Evolutionary conservation across 2,329 filamentous ascomycete species (phyloP).

Genomic region (Monosporascus sp.): DNA sequence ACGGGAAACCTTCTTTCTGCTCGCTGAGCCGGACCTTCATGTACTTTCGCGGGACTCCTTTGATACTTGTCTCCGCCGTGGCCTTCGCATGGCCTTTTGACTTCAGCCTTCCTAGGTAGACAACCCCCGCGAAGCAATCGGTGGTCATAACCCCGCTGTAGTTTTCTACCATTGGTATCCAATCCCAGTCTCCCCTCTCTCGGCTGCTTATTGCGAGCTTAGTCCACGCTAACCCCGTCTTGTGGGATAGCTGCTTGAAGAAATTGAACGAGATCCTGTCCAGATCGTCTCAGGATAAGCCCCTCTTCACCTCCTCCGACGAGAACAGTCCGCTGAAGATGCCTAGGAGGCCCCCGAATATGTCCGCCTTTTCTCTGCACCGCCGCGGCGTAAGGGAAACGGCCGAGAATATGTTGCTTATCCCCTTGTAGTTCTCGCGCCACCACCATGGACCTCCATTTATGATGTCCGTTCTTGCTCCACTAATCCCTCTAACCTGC

Average conservation of each 20-base stretch:
- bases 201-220: slow-evolving; percentile 21
- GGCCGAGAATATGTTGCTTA: slow-evolving; percentile 29
- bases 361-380: slow-evolving; percentile 9
- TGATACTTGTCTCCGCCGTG: slow-evolving; percentile 13
- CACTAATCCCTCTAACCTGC: slow-evolving; percentile 17
- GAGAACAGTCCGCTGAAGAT: slow-evolving; percentile 23
- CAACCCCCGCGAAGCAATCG: slow-evolving; percentile 22
- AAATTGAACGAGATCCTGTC: slow-evolving; percentile 21
- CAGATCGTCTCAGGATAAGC: slow-evolving; percentile 4
- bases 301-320: slow-evolving; percentile 10
- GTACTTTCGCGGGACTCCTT: slow-evolving; percentile 16
- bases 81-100: slow-evolving; percentile 4
- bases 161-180: slow-evolving; percentile 21
- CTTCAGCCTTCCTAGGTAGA: slow-evolving; percentile 16
- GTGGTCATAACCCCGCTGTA: slow-evolving; percentile 16
- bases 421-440: slow-evolving; percentile 24
- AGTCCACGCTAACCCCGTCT: slow-evolving; percentile 21
- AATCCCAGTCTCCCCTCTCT: slow-evolving; percentile 20
- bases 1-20: slow-evolving; percentile 16
- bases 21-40: slow-evolving; percentile 19
- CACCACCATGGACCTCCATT: slow-evolving; percentile 27
- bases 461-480: slow-evolving; percentile 20
- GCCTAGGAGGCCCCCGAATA: slow-evolving; percentile 23
- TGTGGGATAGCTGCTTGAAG: slow-evolving; percentile 21
- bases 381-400: slow-evolving; percentile 21